A percentile compares a stretch with the other conserved stretches of the same genome.
Conservation (phyloP, 2,329 filamentous ascomycete species). For the Colletotrichum lini region DNA sequence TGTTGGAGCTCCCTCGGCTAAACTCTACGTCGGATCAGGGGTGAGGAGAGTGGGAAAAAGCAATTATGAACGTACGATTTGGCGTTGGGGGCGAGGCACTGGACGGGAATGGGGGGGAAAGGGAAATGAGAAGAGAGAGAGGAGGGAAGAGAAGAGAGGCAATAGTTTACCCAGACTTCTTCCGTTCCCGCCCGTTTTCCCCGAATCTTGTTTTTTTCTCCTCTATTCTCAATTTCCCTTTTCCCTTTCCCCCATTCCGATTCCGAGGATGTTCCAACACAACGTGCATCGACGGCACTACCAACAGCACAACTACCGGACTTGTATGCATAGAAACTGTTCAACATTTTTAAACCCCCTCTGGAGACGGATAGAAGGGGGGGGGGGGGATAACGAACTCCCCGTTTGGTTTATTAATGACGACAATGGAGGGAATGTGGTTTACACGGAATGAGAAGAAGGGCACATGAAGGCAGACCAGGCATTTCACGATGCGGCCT, state of each 20-base stretch:
- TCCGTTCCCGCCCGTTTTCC: not conserved
- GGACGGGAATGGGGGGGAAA: not conserved
- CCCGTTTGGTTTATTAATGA: too few relatives aligned
- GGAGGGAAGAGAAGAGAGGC: constrained; percentile 9
- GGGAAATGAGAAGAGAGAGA: not conserved
- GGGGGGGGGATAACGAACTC: too few relatives aligned
- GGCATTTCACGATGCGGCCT: too few relatives aligned
- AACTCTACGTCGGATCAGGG: too few relatives aligned
- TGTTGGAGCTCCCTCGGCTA: not conserved
- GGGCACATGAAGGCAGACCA: too few relatives aligned
- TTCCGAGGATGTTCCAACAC: too few relatives aligned
- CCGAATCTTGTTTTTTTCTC: too few relatives aligned
- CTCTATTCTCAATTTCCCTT: not conserved
- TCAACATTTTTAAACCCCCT: too few relatives aligned
- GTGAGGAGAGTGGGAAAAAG: not conserved
- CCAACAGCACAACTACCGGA: not conserved
- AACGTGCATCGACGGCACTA: not conserved
- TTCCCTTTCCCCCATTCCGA: not conserved
- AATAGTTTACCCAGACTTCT: not conserved
- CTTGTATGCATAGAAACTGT: too few relatives aligned
- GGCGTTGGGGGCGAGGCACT: not conserved
- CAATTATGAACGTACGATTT: not conserved
- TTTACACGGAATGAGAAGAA: too few relatives aligned
- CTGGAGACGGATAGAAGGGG: too few relatives aligned
- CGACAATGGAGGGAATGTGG: too few relatives aligned